These are phyloP conservation scores for Exophiala spinifera DNA, from an alignment of 2,329 filamentous ascomycete genomes.

Conservation along the genomic window DNA sequence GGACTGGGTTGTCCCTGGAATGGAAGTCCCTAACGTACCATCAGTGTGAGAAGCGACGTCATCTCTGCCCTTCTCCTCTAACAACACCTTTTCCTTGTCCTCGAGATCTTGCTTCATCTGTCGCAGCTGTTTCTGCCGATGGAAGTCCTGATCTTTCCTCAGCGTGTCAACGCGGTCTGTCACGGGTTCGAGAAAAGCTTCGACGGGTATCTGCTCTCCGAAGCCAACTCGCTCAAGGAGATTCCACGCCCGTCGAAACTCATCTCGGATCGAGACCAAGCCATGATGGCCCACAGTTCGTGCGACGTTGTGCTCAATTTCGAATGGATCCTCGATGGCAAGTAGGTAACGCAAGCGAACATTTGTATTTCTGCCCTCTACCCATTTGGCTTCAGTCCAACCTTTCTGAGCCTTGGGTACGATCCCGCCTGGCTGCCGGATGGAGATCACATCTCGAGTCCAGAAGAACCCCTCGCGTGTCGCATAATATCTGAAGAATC, in stretches of 20 bases:
- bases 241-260: constrained; percentile 76
- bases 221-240: constrained; percentile 43
- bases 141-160: constrained; percentile 26
- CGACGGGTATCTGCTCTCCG: constrained; percentile 30
- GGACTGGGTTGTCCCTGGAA: constrained; percentile 6
- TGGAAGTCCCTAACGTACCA: constrained; percentile 26
- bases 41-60: constrained; percentile 9
- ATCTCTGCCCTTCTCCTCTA: constrained; percentile 13
- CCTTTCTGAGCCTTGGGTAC: constrained; percentile 73
- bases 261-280: constrained; percentile 76
- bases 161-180: constrained; percentile 26
- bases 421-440: constrained; percentile 69
- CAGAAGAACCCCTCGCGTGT: constrained; percentile 66
- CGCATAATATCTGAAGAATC: constrained; percentile 83
- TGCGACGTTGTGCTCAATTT: constrained; percentile 82
- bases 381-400: constrained; percentile 72
- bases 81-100: constrained; percentile 18
- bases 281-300: constrained; percentile 80
- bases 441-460: constrained; percentile 73
- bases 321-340: constrained; percentile 89
- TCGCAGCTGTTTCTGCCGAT: constrained; percentile 19
- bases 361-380: constrained; percentile 61
- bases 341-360: constrained; percentile 78
- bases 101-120: constrained; percentile 25
- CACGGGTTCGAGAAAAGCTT: constrained; percentile 31